These are phyloP conservation scores for Chaetomiaceae sp. DNA, from an alignment of 2,329 filamentous ascomycete genomes.

Conservation along the genomic window DNA sequence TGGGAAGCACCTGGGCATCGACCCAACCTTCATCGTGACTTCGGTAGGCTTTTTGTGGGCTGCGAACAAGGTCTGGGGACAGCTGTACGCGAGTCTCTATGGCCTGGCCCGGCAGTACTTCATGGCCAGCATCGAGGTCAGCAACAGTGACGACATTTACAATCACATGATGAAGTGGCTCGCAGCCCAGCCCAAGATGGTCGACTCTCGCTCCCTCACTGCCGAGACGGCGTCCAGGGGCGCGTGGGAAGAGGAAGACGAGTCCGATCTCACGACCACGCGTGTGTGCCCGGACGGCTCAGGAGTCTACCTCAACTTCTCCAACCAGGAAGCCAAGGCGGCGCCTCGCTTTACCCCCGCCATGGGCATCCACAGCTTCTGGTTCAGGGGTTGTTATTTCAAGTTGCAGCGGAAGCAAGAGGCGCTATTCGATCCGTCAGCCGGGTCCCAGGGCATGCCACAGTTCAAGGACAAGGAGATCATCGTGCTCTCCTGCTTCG, in stretches of 20 bases:
- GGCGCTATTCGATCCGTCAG: slow-evolving; percentile 34
- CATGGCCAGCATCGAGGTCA: slow-evolving; percentile 49
- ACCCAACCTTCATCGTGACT: slow-evolving; percentile 45
- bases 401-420: slow-evolving; percentile 43
- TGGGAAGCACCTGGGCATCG: slow-evolving; percentile 42
- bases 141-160: slow-evolving; percentile 54
- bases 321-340: slow-evolving; percentile 50
- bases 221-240: slow-evolving; percentile 52
- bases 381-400: slow-evolving; percentile 50
- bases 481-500: slow-evolving; percentile 51
- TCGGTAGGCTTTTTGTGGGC: slow-evolving; percentile 46
- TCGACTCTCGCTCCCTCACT: slow-evolving; percentile 47
- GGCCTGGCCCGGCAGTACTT: slow-evolving; percentile 41
- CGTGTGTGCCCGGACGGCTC: slow-evolving; percentile 37
- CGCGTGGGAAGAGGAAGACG: slow-evolving; percentile 54
- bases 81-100: slow-evolving; percentile 30
- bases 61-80: slow-evolving; percentile 35
- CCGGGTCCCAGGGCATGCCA: slow-evolving; percentile 28
- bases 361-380: slow-evolving; percentile 49
- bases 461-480: slow-evolving; percentile 49
- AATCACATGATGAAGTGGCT: slow-evolving; percentile 55
- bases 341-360: slow-evolving; percentile 51
- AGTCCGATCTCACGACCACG: slow-evolving; percentile 36
- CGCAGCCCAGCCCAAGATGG: slow-evolving; percentile 46
- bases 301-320: slow-evolving; percentile 54